Evolutionary conservation across 768 basidiomycete species (phyloP), one percentile per base, ranked within the genome.

Genomic region (Hygrocybe coccinea): DNA sequence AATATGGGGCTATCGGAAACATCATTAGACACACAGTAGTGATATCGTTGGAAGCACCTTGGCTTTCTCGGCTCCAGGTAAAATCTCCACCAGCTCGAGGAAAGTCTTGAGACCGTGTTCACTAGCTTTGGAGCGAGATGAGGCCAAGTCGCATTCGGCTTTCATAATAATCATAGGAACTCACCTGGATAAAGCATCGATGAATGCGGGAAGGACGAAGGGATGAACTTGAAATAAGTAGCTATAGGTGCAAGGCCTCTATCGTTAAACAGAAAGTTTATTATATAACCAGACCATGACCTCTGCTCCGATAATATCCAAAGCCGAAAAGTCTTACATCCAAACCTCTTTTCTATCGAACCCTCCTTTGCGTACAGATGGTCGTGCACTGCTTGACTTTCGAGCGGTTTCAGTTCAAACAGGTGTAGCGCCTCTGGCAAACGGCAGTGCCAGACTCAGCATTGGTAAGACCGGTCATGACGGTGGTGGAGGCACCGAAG

Each of bases 261-360:
- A n/a, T n/a, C n/a, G n/a, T n/a, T n/a, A n/a, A n/a, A n/a, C n/a
- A n/a, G n/a, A n/a, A n/a, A n/a, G n/a, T n/a, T n/a, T n/a, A n/a
- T n/a, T n/a, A n/a, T n/a, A n/a, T n/a, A n/a, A n/a, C n/a, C 47
- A 11, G 5, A 17, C 19, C 39, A 21, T 21, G 39, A 41, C 29
- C 15, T 49, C 38, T 17, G n/a, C n/a, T n/a, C n/a, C n/a, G n/a
- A 44, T 59, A 41, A 46, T 56, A 22, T 68, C 75, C 52, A 91
- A 91, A 61, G 81, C 90, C 0, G 91, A 93, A 71, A 81, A 81
- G 61, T 81, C 89, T 3, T 92, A 87, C 64, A 85, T 90, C 33
- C 81, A 83, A 59, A 68, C 82, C 8, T 85, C 88, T 0, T 74
- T 91, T 5, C 74, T 80, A 17, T 76, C 80, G 1, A 66, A 70